Evolutionary conservation across 2,329 filamentous ascomycete species (phyloP).

Genomic region (Nemania sp.): DNA sequence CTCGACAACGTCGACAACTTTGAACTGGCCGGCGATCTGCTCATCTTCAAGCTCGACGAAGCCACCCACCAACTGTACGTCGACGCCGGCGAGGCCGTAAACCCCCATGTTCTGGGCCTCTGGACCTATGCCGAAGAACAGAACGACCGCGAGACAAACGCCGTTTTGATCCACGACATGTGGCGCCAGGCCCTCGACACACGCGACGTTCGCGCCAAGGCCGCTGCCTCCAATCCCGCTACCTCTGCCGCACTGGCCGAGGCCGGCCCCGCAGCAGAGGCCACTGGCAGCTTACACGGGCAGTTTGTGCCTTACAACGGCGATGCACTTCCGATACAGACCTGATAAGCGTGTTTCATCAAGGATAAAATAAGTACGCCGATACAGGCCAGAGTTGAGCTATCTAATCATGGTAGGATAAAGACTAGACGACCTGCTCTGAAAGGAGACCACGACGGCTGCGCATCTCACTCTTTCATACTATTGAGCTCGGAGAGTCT

Average conservation of each 20-base stretch:
- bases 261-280: constrained; percentile 15
- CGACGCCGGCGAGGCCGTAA: constrained; percentile 31
- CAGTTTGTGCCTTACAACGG: too few species aligned
- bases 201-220: constrained; percentile 25
- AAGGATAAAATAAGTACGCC: too few species aligned
- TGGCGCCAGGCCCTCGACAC: constrained; percentile 31
- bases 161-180: constrained; percentile 35
- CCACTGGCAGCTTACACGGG: constrained; percentile 27
- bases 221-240: constrained; percentile 15
- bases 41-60: constrained; percentile 51
- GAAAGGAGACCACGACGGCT: too few species aligned
- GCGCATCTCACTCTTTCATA: too few species aligned
- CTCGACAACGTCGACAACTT: constrained; percentile 64
- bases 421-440: too few species aligned
- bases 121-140: constrained; percentile 37
- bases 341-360: too few species aligned
- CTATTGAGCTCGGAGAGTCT: too few species aligned
- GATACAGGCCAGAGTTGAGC: too few species aligned
- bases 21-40: constrained; percentile 61
- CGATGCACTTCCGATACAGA: too few species aligned
- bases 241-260: constrained; percentile 1
- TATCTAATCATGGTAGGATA: too few species aligned
- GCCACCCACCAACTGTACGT: constrained; percentile 24
- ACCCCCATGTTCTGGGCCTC: constrained; percentile 30
- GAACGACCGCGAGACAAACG: constrained; percentile 31